Base-by-base conservation (phyloP, 495 filamentous ascomycete species). In the Aspergillus wentii region DNA sequence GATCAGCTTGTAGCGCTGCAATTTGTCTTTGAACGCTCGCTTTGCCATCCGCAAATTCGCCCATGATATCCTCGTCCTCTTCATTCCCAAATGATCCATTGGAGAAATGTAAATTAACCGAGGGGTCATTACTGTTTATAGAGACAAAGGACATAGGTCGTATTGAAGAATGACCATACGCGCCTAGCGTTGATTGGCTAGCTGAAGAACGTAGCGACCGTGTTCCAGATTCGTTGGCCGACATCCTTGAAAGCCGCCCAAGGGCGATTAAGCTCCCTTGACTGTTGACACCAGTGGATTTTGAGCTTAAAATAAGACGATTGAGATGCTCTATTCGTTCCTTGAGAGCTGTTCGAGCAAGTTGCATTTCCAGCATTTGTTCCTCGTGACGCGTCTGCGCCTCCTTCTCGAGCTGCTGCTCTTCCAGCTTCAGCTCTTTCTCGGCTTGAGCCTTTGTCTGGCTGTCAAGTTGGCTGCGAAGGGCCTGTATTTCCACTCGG, bases 291-390 rank as follows among this genome's bases (percentile, higher is more conserved):
- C 92, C 92, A 0, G 86, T 85, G 10, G 89, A 95, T 52, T 96
- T 95, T 11, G 92, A 97, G 53, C 85, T 90, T 18, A 98, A 68
- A 46, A 98, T 96, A 8, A 98, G 74, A 15, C 92, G 84, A 60
- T 96, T 98, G 5, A 98, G 75, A 65, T 98, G 92, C 62, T 96
- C 90, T 46, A 98, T 98, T 18, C 92, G 82, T 62, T 97, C 91
- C 52, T 98, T 97, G 33, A 98, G 63, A 4, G 94, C 94, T 2
- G 91, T 98, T 17, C 94, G 78, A 10, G 92, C 92, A 18, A 98
- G 74, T 57, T 98, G 92, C 81, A 98, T 98, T 58, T 97, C 92
- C 30, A 97, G 71, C 72, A 98, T 89, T 57, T 98, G 92, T 56
- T 98, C 92, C 50, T 94, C 89, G 51, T 96, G 94, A 20, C 92